Conservation (phyloP, 2,329 filamentous ascomycete genomes). For the Zymoseptoria passerinii region DNA sequence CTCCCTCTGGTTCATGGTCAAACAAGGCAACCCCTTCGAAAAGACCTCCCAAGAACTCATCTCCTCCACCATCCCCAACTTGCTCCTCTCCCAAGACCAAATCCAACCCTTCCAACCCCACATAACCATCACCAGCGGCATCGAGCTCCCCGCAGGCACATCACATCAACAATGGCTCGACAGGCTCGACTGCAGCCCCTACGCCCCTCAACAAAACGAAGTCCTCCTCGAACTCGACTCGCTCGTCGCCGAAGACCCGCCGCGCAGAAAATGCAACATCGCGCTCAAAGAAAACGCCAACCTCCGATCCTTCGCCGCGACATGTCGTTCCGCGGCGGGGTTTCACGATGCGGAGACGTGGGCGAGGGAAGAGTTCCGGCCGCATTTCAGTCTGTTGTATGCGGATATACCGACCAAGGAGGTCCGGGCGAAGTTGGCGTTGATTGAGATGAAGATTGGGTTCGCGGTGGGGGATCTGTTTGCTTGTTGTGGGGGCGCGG, state of each 20-base stretch:
- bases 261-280: constrained; percentile 19
- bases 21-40: constrained; percentile 13
- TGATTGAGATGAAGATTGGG: constrained; percentile 22
- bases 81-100: constrained; percentile 10
- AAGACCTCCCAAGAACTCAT: constrained; percentile 21
- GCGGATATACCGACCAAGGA: constrained; percentile 16
- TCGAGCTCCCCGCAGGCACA: constrained; percentile 7
- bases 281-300: constrained; percentile 15
- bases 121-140: constrained; percentile 16
- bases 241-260: constrained; percentile 17
- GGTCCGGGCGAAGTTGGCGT: constrained; percentile 14
- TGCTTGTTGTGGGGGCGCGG: constrained; percentile 20
- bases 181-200: constrained; percentile 5
- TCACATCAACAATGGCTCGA: constrained; percentile 19
- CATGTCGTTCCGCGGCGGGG: constrained; percentile 8
- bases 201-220: constrained; percentile 14
- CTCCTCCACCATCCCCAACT: constrained; percentile 16
- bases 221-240: constrained; percentile 18
- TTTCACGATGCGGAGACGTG: constrained; percentile 2
- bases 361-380: constrained; percentile 15
- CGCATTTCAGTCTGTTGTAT: constrained; percentile 18
- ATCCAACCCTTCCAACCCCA: constrained; percentile 15
- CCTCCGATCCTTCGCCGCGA: constrained; percentile 8
- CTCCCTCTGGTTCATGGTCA: constrained; percentile 20
- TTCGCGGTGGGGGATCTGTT: constrained; percentile 21